Conservation (phyloP, 164 flowering plant species). For the Magnolia officinalis region DNA sequence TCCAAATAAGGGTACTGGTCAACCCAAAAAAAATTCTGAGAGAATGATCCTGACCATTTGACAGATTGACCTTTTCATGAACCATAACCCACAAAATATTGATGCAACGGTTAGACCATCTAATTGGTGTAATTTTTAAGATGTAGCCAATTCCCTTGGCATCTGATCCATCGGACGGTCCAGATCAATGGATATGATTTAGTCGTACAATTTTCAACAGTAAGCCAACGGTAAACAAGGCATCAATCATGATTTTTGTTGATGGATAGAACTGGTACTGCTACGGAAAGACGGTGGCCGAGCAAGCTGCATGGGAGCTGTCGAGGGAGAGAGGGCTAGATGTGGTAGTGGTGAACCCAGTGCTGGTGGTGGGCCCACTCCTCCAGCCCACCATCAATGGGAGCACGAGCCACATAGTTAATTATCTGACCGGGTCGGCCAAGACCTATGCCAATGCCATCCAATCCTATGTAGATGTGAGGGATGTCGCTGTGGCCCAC, state of each 20-base stretch:
- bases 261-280: too few species aligned
- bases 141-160: background rate
- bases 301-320: too few species aligned
- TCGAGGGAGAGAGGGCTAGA: too few species aligned
- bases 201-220: background rate
- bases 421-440: conserved; percentile 83
- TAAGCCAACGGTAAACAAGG: background rate
- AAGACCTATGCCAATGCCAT: conserved; percentile 89
- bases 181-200: too few species aligned
- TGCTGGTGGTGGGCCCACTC: conserved; percentile 76
- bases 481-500: too few species aligned
- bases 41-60: background rate
- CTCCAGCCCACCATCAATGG: conserved; percentile 73
- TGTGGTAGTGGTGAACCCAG: too few species aligned
- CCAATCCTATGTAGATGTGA: too few species aligned
- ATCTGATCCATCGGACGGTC: background rate
- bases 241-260: background rate
- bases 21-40: background rate
- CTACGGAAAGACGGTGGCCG: too few species aligned
- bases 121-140: background rate
- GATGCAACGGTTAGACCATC: too few species aligned
- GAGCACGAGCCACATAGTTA: conserved; percentile 68
- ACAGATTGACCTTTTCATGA: too few species aligned
- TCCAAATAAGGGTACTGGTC: too few species aligned
- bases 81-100: too few species aligned